Conservation (phyloP, 345 rosid genomes). For the Ricinus communis region DNA sequence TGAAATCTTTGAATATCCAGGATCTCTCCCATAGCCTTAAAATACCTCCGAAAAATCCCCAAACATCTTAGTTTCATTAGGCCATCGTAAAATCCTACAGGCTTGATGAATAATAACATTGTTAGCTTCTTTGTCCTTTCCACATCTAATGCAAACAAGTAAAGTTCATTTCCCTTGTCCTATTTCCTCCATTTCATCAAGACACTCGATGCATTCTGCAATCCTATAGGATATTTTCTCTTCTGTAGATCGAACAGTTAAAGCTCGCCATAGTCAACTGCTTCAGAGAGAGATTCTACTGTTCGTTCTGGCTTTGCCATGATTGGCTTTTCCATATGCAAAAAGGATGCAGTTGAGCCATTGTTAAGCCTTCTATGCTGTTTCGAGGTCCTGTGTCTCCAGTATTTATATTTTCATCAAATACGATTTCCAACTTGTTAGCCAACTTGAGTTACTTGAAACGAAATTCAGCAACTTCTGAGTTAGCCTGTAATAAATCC, state of each 20-base stretch:
- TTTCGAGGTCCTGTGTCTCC: slow-evolving; percentile 21
- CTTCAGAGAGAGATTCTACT: slow-evolving; percentile 17
- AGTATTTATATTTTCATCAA: slow-evolving; percentile 23
- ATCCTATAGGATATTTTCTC: slow-evolving; percentile 33
- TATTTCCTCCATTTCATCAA: slow-evolving; percentile 47
- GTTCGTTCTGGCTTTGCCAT: slow-evolving; percentile 18
- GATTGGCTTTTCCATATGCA: slow-evolving; percentile 34
- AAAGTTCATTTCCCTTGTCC: slow-evolving; percentile 47
- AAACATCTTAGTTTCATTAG: too few relatives aligned
- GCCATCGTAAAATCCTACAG: too few relatives aligned
- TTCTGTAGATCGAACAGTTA: slow-evolving; percentile 19
- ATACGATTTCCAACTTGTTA: slow-evolving; percentile 40
- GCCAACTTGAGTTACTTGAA: slow-evolving; percentile 34
- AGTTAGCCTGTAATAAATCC: slow-evolving; percentile 30
- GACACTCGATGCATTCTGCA: slow-evolving; percentile 51
- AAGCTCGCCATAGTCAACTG: slow-evolving; percentile 27
- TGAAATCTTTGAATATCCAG: too few relatives aligned
- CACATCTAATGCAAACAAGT: slow-evolving; percentile 51
- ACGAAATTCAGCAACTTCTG: slow-evolving; percentile 46
- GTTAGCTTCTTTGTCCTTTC: too few relatives aligned
- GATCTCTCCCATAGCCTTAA: too few relatives aligned
- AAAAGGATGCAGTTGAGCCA: slow-evolving; percentile 12
- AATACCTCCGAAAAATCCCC: too few relatives aligned
- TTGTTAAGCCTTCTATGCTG: slow-evolving; percentile 11
- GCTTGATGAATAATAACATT: too few relatives aligned